Base-by-base conservation (phyloP, 1,284 basidiomycete species). In the Heterobasidion occidentale region DNA sequence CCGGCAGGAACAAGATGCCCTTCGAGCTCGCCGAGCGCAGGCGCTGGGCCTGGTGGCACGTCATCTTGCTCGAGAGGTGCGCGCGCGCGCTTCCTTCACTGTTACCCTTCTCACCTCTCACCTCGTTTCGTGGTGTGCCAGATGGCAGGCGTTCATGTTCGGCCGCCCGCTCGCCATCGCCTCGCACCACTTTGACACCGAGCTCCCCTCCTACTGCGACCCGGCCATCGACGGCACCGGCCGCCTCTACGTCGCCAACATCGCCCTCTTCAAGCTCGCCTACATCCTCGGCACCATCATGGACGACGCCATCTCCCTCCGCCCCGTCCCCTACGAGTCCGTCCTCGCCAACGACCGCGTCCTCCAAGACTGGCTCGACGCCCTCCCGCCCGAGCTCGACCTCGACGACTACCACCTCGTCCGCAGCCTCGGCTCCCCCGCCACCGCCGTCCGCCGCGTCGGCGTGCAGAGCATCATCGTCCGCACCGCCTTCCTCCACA, bases 1-100 rank as follows among this genome's bases (percentile, higher is more conserved):
- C 88, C 11, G 82, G 79, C 47, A 84, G 83, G 65, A 86, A 80
- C 75, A 77, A 77, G 56, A 85, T 90, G 76, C 77, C 77, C 46
- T 75, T 77, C 56, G 83, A 82, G 57, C 69, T 83, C 6, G 84
- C 87, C 42, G 89, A 90, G 67, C 78, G 89, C 57, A 75, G 88
- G 55, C 75, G 89, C 51, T 91, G 89, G 88, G 86, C 87, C 2
- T 91, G 88, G 88, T 91, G 89, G 89, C 88, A 91, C 68, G 85
- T 89, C 60, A 70, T 91, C 50, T 73, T 89, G 55, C 74, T 89
- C 36, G 88, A 91, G 71, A 76, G 88, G 84, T 86, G 50, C 11
- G 54, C 86, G 50, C 11, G 54, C 38, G 38, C 12, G 35, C 42
- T 34, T 48, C 20, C 20, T 27, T n/a, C n/a, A n/a, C n/a, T n/a